Percentiles rank a stretch among this genome's conserved stretches.
These are phyloP conservation scores for Naematelia encephala DNA, from an alignment of 768 basidiomycete genomes.

Conservation along the genomic window DNA sequence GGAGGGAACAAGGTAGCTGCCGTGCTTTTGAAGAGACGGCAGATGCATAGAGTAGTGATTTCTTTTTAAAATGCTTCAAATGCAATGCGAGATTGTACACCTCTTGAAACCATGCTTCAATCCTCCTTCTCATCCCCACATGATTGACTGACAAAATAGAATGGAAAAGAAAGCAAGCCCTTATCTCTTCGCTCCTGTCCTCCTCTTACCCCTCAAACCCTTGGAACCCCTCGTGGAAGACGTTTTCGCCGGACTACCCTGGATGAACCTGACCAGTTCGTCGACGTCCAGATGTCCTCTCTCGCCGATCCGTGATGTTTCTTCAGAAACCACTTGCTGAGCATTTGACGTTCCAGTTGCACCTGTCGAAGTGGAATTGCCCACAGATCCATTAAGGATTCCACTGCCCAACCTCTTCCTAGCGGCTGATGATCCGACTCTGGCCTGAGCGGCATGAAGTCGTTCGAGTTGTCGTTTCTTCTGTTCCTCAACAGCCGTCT, in stretches of 20 bases:
- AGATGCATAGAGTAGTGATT: background rate
- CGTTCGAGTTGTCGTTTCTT: slow-evolving; percentile 40
- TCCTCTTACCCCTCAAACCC: slow-evolving; percentile 46
- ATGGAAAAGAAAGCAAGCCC: too few species aligned
- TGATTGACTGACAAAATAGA: background rate
- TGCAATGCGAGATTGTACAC: background rate
- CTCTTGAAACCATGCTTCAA: background rate
- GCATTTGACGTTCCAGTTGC: slow-evolving; percentile 2
- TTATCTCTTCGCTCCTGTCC: slow-evolving; percentile 29
- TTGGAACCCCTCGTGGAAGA: slow-evolving; percentile 39
- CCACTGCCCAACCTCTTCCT: slow-evolving; percentile 9
- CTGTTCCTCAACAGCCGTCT: slow-evolving; percentile 33
- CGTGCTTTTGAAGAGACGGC: background rate
- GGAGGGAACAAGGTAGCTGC: too few species aligned
- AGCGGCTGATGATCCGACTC: slow-evolving; percentile 25
- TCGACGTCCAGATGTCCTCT: slow-evolving; percentile 51
- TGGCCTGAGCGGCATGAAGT: slow-evolving; percentile 28
- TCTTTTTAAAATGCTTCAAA: background rate
- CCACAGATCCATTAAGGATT: background rate
- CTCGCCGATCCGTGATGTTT: slow-evolving; percentile 25
- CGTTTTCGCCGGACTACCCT: slow-evolving; percentile 32
- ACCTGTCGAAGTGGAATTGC: slow-evolving; percentile 10
- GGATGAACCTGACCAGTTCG: slow-evolving; percentile 53
- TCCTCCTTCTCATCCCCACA: background rate
- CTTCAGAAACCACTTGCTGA: slow-evolving; percentile 3